These are phyloP conservation scores for Camellia lanceoleosa DNA, from an alignment of 148 eudicot species.

Conservation along the genomic window DNA sequence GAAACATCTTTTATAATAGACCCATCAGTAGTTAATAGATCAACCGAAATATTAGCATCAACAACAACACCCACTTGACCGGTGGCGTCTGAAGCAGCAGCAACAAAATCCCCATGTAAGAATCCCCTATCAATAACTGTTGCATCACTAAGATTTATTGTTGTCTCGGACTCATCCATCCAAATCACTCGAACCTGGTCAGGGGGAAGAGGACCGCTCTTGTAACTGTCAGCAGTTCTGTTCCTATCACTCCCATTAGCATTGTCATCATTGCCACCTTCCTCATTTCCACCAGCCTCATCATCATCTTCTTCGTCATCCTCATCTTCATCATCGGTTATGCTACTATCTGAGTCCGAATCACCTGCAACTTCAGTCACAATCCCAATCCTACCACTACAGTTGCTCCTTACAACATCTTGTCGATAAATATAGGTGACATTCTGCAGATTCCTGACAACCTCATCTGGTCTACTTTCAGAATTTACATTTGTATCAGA, in stretches of 20 bases:
- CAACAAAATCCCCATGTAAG: conserved; percentile 89
- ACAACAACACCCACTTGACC: conserved; percentile 94
- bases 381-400: conserved; percentile 58
- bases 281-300: conserved; percentile 31
- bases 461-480: conserved; percentile 27
- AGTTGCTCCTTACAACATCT: conserved; percentile 76
- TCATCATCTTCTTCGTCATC: conserved; percentile 28
- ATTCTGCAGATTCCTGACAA: conserved; percentile 29
- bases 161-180: conserved; percentile 81
- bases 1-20: conserved; percentile 51
- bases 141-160: conserved; percentile 49
- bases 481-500: conserved; percentile 22
- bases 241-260: conserved; percentile 35
- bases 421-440: conserved; percentile 62
- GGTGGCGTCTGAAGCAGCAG: conserved; percentile 72
- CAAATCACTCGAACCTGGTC: conserved; percentile 87
- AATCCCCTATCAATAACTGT: conserved; percentile 79
- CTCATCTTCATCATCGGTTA: conserved; percentile 65
- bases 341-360: conserved; percentile 80
- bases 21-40: conserved; percentile 63
- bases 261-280: conserved; percentile 32
- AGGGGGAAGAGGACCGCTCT: conserved; percentile 49
- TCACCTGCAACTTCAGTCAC: conserved; percentile 97
- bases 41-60: conserved; percentile 64
- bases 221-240: conserved; percentile 24